phyloP scores from a whole-genome alignment of 2,329 filamentous ascomycete genomes.

The Aspergillus sp. region DNA sequence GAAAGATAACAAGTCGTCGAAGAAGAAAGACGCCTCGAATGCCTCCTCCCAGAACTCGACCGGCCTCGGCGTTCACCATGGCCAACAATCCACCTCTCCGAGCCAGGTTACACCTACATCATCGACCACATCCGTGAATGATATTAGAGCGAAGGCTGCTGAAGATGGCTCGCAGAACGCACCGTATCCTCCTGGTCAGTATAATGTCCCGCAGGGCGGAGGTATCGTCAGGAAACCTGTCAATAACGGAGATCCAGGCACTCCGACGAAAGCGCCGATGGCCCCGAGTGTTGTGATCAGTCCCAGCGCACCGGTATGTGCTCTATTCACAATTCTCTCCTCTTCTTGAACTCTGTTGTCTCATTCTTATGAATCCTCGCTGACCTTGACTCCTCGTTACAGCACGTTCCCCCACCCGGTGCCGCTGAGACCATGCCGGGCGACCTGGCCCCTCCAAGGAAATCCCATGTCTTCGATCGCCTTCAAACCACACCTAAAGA shows the following conservation, averaged over 20 bases:
- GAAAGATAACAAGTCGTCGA: constrained; percentile 84
- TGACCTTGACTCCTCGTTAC: constrained; percentile 12
- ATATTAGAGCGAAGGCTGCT: constrained; percentile 78
- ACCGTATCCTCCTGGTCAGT: constrained; percentile 40
- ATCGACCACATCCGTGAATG: constrained; percentile 84
- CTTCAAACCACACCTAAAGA: constrained; percentile 95
- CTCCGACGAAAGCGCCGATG: constrained; percentile 66
- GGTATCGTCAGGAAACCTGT: constrained; percentile 38
- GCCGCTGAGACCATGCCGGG: constrained; percentile 97
- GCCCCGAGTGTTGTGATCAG: constrained; percentile 93
- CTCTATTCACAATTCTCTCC: not conserved
- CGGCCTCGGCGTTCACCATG: constrained; percentile 50
- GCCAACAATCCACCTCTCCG: constrained; percentile 63
- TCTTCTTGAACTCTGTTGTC: not conserved
- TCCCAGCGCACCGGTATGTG: constrained; percentile 81
- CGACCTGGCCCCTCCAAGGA: constrained; percentile 93
- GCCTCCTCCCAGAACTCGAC: constrained; percentile 76
- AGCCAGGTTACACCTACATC: constrained; percentile 79
- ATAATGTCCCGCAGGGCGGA: constrained; percentile 43
- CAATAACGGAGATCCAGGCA: constrained; percentile 58
- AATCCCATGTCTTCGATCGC: constrained; percentile 85
- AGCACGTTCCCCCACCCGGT: constrained; percentile 92
- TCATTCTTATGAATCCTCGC: not conserved
- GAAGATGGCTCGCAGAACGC: constrained; percentile 42
- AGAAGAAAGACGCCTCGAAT: constrained; percentile 63